phyloP scores from a whole-genome alignment of 805 yeast species.

The Candida maris region DNA sequence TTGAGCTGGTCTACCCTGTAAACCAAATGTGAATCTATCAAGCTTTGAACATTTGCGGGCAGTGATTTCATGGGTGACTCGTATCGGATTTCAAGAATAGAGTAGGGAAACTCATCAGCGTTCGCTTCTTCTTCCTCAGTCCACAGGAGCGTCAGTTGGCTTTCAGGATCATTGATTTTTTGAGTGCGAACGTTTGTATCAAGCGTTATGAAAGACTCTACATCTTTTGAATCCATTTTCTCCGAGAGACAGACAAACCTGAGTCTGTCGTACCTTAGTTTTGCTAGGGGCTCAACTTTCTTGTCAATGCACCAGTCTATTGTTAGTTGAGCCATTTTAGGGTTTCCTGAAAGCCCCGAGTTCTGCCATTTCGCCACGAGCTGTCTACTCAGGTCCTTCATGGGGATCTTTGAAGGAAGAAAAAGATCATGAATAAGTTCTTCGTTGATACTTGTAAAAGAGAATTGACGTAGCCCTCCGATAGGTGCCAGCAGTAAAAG shows the following conservation, averaged over 20 bases:
- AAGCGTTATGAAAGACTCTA: constrained; percentile 30
- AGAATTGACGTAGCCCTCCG: constrained; percentile 40
- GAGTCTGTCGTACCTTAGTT: constrained; percentile 22
- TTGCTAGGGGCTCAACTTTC: constrained; percentile 27
- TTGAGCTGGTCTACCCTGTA: constrained; percentile 39
- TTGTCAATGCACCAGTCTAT: constrained; percentile 32
- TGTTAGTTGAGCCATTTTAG: constrained; percentile 30
- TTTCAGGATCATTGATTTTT: not conserved
- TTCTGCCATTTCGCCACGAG: constrained; percentile 20
- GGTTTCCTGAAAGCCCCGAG: constrained; percentile 24
- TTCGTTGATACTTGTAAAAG: constrained; percentile 28
- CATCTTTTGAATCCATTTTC: constrained; percentile 2
- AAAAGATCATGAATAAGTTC: constrained; percentile 20
- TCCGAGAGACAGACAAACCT: constrained; percentile 22
- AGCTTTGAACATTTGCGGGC: constrained; percentile 36
- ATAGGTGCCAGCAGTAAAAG: constrained; percentile 37
- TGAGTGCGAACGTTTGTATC: constrained; percentile 23
- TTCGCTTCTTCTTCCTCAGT: constrained; percentile 7
- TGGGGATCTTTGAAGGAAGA: constrained; percentile 6
- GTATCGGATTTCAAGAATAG: constrained; percentile 47
- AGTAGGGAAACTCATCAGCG: constrained; percentile 40
- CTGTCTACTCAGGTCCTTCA: constrained; percentile 12
- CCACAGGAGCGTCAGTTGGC: not conserved
- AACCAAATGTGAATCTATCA: constrained; percentile 47
- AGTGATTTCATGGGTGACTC: constrained; percentile 30